A percentile compares a stretch with the other conserved stretches of the same genome.
phyloP scores from a whole-genome alignment of 345 rosid species.

The Excoecaria cochinchinensis region DNA sequence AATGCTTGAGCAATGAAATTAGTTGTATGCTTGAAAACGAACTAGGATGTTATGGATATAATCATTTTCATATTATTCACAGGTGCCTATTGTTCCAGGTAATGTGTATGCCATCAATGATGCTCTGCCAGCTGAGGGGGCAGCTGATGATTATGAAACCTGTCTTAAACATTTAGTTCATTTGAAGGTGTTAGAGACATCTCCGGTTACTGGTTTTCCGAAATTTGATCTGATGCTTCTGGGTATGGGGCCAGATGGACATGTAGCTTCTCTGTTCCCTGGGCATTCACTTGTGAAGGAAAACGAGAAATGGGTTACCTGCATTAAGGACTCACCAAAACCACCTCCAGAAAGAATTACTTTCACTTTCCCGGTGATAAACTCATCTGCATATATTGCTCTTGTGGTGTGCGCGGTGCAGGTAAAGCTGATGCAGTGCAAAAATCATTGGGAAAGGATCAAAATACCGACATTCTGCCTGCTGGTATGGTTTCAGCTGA shows the following conservation, averaged over 20 bases:
- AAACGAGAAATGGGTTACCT: constrained; percentile 70
- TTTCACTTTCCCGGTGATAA: constrained; percentile 78
- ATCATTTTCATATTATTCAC: not conserved
- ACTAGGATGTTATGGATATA: not conserved
- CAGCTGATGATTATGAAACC: constrained; percentile 84
- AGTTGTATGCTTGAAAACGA: not conserved
- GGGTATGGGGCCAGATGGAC: constrained; percentile 94
- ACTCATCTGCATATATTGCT: constrained; percentile 68
- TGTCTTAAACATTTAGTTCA: constrained; percentile 61
- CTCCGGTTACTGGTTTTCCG: constrained; percentile 53
- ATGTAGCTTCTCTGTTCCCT: constrained; percentile 79
- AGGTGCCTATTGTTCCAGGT: constrained; percentile 68
- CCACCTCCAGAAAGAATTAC: constrained; percentile 86
- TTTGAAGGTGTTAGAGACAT: constrained; percentile 28
- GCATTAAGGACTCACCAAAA: constrained; percentile 73
- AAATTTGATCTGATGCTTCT: constrained; percentile 84
- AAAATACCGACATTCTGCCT: constrained; percentile 46
- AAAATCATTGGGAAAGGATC: constrained; percentile 42
- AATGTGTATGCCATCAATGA: constrained; percentile 79
- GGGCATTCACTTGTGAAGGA: constrained; percentile 69
- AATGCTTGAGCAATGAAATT: no score
- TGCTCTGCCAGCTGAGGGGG: constrained; percentile 67
- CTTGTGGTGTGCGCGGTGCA: constrained; percentile 62
- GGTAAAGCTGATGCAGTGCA: constrained; percentile 64
- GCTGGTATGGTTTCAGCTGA: constrained; percentile 66